Evolutionary conservation across 495 filamentous ascomycete genomes (phyloP).

Genomic region (Aspergillus hancockii): DNA sequence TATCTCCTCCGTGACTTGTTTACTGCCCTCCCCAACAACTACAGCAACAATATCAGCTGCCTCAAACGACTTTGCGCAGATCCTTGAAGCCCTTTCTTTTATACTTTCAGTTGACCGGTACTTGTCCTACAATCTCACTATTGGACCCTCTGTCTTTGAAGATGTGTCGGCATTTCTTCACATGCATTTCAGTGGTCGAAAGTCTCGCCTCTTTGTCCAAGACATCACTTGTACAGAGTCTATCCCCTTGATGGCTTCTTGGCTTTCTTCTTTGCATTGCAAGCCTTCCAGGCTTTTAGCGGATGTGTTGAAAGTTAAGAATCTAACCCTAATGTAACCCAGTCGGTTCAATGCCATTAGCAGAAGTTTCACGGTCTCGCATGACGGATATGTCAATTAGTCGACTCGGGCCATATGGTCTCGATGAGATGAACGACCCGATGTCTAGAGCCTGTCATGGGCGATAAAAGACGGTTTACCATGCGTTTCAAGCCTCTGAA

Average conservation of each 20-base stretch:
- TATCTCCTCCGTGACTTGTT: constrained; percentile 14
- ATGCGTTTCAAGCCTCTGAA: constrained; percentile 40
- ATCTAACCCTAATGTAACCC: constrained; percentile 43
- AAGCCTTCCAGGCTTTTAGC: constrained; percentile 17
- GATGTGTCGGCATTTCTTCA: constrained; percentile 19
- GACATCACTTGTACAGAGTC: constrained; percentile 36
- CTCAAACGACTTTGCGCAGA: constrained; percentile 23
- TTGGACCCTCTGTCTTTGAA: constrained; percentile 27
- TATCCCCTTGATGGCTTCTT: constrained; percentile 32
- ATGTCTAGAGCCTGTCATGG: constrained; percentile 38
- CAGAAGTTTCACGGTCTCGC: constrained; percentile 40
- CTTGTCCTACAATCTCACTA: constrained; percentile 16
- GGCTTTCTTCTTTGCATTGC: constrained; percentile 23
- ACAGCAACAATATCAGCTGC: constrained; percentile 23
- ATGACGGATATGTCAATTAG: constrained; percentile 40
- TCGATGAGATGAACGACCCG: constrained; percentile 37
- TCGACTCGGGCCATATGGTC: constrained; percentile 27
- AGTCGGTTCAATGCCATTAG: constrained; percentile 34
- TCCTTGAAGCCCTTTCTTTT: constrained; percentile 5
- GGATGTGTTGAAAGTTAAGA: constrained; percentile 30
- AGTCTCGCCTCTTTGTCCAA: constrained; percentile 34
- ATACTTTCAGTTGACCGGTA: constrained; percentile 11
- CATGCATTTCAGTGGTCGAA: constrained; percentile 18
- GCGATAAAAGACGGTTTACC: constrained; percentile 46
- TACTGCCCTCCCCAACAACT: constrained; percentile 24